phyloP scores from a whole-genome alignment of 345 rosid genomes.

The Populus euphratica region DNA sequence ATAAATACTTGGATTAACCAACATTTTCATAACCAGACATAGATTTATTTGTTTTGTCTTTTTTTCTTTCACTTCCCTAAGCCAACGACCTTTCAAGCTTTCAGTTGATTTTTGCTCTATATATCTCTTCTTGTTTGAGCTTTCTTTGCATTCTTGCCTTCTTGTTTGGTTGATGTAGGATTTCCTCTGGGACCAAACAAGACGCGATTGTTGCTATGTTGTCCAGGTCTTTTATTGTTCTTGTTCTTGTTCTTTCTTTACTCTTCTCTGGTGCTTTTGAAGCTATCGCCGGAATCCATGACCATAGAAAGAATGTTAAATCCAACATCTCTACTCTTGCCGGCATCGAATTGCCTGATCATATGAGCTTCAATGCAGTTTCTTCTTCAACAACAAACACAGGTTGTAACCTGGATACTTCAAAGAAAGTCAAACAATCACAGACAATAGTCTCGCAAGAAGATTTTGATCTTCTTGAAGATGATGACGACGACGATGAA shows the following conservation, averaged over 20 bases:
- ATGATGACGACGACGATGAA: not conserved
- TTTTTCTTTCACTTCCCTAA: too few relatives aligned
- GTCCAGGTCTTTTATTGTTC: conserved; percentile 29
- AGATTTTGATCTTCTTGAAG: conserved; percentile 1
- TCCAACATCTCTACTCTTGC: conserved; percentile 49
- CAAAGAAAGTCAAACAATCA: conserved; percentile 27
- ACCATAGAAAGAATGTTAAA: conserved; percentile 14
- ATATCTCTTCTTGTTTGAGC: not conserved
- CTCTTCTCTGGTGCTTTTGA: conserved; percentile 33
- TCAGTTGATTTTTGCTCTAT: too few relatives aligned
- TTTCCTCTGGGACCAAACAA: conserved; percentile 19
- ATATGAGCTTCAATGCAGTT: conserved; percentile 67
- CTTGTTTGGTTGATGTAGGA: conserved; percentile 12
- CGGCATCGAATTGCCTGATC: conserved; percentile 58
- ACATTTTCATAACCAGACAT: too few relatives aligned
- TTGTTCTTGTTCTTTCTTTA: conserved; percentile 38
- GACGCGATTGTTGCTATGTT: conserved; percentile 43
- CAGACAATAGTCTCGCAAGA: conserved; percentile 6
- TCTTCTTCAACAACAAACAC: conserved; percentile 50
- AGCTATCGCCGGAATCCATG: conserved; percentile 36
- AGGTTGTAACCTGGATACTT: conserved; percentile 52
- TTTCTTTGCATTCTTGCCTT: not conserved
- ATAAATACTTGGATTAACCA: too few relatives aligned
- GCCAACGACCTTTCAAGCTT: too few relatives aligned
- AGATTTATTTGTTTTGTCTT: too few relatives aligned